Percentiles rank a stretch among this genome's conserved stretches.
These are phyloP conservation scores for Blastomyces silverae DNA, from an alignment of 2,329 filamentous ascomycete genomes.

Conservation along the genomic window DNA sequence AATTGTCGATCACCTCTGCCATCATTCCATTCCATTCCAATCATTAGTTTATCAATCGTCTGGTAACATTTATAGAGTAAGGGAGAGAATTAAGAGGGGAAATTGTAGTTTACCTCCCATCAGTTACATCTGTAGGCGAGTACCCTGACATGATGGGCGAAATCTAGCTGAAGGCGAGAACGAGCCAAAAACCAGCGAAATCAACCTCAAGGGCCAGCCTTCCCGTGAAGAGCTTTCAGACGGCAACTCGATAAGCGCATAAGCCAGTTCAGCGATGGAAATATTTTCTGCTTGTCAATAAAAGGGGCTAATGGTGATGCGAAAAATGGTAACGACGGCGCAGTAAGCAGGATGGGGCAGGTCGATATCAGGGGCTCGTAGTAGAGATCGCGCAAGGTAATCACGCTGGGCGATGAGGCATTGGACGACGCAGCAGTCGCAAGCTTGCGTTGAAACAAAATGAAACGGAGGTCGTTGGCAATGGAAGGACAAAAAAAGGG, in stretches of 20 bases:
- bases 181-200: not conserved
- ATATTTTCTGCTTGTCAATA: not conserved
- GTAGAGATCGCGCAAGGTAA: not conserved
- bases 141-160: conserved; percentile 15
- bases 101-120: conserved; percentile 14
- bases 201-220: not conserved
- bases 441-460: not conserved
- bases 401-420: not conserved
- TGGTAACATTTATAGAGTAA: not conserved
- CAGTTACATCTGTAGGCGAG: conserved; percentile 15
- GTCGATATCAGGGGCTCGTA: not conserved
- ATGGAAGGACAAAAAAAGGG: not conserved
- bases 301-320: not conserved
- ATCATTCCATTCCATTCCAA: conserved; percentile 1
- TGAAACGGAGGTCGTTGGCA: not conserved
- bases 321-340: not conserved
- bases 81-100: not conserved
- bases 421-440: not conserved
- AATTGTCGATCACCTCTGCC: conserved; percentile 21
- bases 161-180: not conserved
- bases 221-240: not conserved
- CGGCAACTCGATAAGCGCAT: not conserved
- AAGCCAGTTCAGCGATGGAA: not conserved
- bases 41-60: not conserved
- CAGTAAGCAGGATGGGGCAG: not conserved